Base-by-base conservation (phyloP, 106 monocot genomes). In the Dendrobium nobile region DNA sequence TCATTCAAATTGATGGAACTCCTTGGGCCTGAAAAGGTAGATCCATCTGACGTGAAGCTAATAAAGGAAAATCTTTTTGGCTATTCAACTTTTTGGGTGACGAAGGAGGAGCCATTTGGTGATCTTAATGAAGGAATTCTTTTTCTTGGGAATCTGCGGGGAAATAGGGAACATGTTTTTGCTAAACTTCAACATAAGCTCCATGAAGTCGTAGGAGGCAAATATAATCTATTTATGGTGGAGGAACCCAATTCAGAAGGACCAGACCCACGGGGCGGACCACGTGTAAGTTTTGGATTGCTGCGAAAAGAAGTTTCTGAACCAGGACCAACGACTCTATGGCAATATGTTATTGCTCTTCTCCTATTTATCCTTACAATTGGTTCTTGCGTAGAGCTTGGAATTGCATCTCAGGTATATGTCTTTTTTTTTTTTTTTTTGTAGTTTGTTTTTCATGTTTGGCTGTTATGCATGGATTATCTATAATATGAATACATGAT, bases 181-280 rank as follows among this genome's bases (percentile, higher is more conserved):
- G 84, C 94, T 40, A 94, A 88, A 80, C 90, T 98, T 80, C 97
- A 94, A 61, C 79, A 72, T 19, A 87, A 89, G 28, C 85, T 98
- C 4, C 77, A 54, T 54, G 89, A 94, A 83, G 87, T 92, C 67
- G 91, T 87, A 1, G 94, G 94, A 6, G 79, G 85, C 78, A 94
- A 89, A 80, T 98, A 98, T 78, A 92, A 94, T 83, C 73, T 98
- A 76, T 98, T 98, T 82, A 98, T 98, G 97, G 94, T 98, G 41
- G 92, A 94, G 67, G 97, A 98, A 72, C 94, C 94, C 41, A 92
- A 98, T 82, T 94, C 97, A 78, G 97, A 98, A 83, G 94, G 89
- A 70, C 89, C 88, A 15, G 97, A 98, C 74, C 97, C 97, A 72
- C 92, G 92, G 78, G 97, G 97, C 75, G 94, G 94, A 43, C 92